Evolutionary conservation across 2,329 filamentous ascomycete species (phyloP).

Genomic region (Cordyceps militaris): DNA sequence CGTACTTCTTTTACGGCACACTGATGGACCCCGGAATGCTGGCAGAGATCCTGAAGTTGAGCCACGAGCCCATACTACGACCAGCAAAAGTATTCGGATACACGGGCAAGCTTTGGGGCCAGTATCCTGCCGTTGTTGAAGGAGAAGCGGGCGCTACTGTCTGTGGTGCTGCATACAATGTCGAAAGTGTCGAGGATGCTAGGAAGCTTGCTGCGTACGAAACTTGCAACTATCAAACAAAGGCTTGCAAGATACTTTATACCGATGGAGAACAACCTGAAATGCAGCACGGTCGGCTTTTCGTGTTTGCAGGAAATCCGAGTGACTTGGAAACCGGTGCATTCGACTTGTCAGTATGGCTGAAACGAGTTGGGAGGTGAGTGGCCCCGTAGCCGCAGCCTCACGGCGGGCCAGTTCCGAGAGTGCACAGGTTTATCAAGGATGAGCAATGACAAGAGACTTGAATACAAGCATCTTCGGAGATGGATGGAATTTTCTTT

Average conservation of each 20-base stretch:
- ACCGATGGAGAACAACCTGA: not conserved
- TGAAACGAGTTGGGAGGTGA: not conserved
- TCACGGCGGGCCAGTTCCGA: too few species aligned
- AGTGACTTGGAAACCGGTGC: not conserved
- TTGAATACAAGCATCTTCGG: too few species aligned
- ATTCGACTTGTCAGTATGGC: not conserved
- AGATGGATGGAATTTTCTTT: too few species aligned
- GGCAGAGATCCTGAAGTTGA: not conserved
- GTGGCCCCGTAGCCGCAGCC: too few species aligned
- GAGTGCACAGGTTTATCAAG: too few species aligned
- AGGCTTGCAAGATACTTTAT: not conserved
- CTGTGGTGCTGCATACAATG: not conserved
- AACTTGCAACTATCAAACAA: not conserved
- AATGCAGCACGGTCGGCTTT: not conserved
- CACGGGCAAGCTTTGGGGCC: not conserved
- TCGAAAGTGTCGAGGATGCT: not conserved
- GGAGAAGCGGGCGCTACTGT: not conserved
- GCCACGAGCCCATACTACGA: not conserved
- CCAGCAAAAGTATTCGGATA: not conserved
- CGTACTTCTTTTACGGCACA: slow-evolving; percentile 2
- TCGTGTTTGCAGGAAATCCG: not conserved
- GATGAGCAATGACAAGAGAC: too few species aligned
- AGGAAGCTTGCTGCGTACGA: not conserved
- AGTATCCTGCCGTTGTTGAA: not conserved
- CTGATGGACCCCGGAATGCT: slow-evolving; percentile 1